Conservation (phyloP, 1,284 basidiomycete genomes). For the Porodaedalea pini region DNA sequence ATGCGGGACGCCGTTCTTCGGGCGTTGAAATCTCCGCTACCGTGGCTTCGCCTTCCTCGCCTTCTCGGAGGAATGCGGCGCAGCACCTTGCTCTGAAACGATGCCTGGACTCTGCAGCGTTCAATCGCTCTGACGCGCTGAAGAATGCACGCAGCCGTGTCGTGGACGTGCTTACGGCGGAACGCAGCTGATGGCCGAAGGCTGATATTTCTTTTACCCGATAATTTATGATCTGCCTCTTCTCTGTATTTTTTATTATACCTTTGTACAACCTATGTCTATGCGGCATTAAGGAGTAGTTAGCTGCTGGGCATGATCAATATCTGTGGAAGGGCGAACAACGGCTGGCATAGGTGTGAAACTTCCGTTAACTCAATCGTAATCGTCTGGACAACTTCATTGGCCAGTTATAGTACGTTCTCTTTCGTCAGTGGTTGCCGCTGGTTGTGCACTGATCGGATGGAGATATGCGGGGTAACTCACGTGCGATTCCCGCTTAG, state of each 20-base stretch:
- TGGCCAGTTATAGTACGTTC: no score
- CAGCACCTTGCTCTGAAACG: constrained; percentile 44
- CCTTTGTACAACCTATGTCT: not conserved
- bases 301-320: no score
- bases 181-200: not conserved
- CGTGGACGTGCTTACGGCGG: constrained; percentile 40
- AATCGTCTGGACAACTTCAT: not conserved
- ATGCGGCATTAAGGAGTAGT: not conserved
- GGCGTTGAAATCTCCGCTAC: constrained; percentile 28
- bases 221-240: no score
- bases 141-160: constrained; percentile 67
- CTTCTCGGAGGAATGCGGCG: constrained; percentile 39
- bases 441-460: no score
- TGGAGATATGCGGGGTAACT: constrained; percentile 1
- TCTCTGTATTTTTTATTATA: no score
- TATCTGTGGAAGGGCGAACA: no score
- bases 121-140: constrained; percentile 44
- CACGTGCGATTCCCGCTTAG: constrained; percentile 1
- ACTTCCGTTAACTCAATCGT: no score
- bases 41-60: constrained; percentile 51
- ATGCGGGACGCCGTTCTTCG: not conserved
- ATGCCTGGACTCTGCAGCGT: constrained; percentile 54
- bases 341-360: no score
- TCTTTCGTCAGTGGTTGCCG: no score
- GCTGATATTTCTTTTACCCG: not conserved